These are phyloP conservation scores for Penicillium sp. DNA, from an alignment of 2,329 filamentous ascomycete species.

Conservation along the genomic window DNA sequence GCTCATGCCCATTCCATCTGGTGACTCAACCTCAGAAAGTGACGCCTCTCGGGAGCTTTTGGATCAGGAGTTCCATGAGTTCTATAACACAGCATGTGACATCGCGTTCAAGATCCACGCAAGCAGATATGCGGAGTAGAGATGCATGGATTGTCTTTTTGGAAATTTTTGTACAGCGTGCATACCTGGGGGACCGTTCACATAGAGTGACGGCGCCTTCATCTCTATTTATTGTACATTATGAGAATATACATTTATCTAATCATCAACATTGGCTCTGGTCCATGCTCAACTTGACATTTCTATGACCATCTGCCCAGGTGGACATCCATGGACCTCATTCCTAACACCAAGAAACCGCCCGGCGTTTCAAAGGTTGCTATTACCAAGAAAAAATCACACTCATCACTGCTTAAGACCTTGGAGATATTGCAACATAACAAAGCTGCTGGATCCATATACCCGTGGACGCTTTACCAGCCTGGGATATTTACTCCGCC, in stretches of 20 bases:
- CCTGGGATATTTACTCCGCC: not conserved
- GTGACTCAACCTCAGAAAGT: slow-evolving; percentile 1
- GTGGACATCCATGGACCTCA: too few species aligned
- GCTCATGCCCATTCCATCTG: slow-evolving; percentile 26
- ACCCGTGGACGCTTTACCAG: not conserved
- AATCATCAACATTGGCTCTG: too few species aligned
- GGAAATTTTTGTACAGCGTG: slow-evolving; percentile 10
- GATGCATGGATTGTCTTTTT: not conserved
- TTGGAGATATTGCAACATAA: too few species aligned
- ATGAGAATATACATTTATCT: slow-evolving; percentile 11
- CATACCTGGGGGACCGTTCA: not conserved
- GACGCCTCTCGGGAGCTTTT: slow-evolving; percentile 13
- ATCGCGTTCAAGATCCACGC: slow-evolving; percentile 40
- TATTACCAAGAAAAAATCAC: too few species aligned
- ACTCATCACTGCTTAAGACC: too few species aligned
- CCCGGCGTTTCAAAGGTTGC: too few species aligned
- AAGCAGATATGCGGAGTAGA: slow-evolving; percentile 4
- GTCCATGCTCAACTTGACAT: too few species aligned
- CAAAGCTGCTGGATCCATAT: too few species aligned
- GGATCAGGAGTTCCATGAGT: slow-evolving; percentile 34
- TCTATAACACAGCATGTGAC: slow-evolving; percentile 40
- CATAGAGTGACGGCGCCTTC: slow-evolving; percentile 2
- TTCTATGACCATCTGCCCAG: too few species aligned
- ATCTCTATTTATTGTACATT: slow-evolving; percentile 11
- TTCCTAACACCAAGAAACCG: too few species aligned